Percentiles rank a stretch among this genome's conserved stretches.
phyloP scores from a whole-genome alignment of 257 asterid genomes.

The Leptodermis oblonga region DNA sequence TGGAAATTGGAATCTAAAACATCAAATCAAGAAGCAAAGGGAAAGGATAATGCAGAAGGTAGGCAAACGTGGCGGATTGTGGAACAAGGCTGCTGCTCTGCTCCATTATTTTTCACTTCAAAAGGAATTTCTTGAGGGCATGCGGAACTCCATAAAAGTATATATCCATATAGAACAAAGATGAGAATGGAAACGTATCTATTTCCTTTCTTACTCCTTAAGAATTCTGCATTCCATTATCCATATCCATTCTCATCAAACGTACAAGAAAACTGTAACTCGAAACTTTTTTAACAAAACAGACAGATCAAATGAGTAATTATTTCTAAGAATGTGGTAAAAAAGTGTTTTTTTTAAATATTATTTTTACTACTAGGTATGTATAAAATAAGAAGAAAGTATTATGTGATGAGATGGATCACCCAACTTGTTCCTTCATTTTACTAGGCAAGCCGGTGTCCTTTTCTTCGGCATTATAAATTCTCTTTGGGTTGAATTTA shows the following conservation, averaged over 20 bases:
- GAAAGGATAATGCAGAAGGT: background rate
- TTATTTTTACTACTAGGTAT: no score
- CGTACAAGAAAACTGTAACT: no score
- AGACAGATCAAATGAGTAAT: no score
- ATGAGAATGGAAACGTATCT: background rate
- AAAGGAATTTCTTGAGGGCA: constrained; percentile 8
- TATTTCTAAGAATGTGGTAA: no score
- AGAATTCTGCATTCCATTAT: constrained; percentile 12
- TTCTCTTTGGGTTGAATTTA: constrained; percentile 5
- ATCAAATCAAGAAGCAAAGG: background rate
- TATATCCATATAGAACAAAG: background rate
- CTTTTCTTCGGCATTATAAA: background rate
- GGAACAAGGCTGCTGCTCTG: background rate
- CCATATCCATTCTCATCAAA: no score
- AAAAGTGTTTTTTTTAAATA: no score
- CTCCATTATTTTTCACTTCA: constrained; percentile 3
- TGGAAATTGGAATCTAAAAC: constrained; percentile 8
- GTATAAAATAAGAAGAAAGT: background rate
- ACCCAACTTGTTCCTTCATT: constrained; percentile 8
- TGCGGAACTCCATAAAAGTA: constrained; percentile 2
- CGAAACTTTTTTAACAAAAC: no score
- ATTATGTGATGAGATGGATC: constrained; percentile 4
- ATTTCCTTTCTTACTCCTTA: constrained; percentile 25
- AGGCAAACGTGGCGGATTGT: background rate
- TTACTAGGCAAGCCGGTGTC: background rate